Evolutionary conservation across 1,284 basidiomycete species (phyloP).

Genomic region (Papiliotrema laurentii): DNA sequence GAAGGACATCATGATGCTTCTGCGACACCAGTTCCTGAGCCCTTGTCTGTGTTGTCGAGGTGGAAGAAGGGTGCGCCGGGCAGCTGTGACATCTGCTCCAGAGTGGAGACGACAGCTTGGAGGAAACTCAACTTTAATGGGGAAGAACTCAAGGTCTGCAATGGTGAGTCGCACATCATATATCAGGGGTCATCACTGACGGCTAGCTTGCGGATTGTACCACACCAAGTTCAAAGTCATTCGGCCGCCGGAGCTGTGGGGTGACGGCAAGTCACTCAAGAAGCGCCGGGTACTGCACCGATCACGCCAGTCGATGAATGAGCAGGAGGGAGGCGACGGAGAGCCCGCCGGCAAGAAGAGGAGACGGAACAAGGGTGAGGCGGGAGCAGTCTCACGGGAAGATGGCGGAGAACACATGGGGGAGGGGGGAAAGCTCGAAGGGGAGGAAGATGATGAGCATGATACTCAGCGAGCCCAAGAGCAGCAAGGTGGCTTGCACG

Average conservation of each 20-base stretch:
- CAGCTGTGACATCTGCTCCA: conserved; percentile 42
- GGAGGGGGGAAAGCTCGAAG: background rate
- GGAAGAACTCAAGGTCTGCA: conserved; percentile 39
- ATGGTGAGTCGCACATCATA: conserved; percentile 28
- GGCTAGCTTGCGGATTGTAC: conserved; percentile 41
- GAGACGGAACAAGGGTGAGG: background rate
- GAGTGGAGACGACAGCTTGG: conserved; percentile 45
- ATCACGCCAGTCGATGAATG: too few species aligned
- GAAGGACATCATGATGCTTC: too few species aligned
- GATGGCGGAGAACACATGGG: background rate
- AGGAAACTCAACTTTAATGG: conserved; percentile 32
- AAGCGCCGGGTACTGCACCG: conserved; percentile 19
- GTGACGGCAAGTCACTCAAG: conserved; percentile 39
- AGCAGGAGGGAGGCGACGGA: background rate
- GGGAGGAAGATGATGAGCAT: background rate
- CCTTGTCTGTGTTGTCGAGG: conserved; percentile 24
- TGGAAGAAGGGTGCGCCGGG: conserved; percentile 37
- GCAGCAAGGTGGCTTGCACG: background rate
- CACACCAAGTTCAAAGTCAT: conserved; percentile 41
- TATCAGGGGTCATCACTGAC: background rate
- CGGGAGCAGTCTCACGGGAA: background rate
- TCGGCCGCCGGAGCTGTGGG: conserved; percentile 43
- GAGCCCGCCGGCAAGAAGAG: background rate
- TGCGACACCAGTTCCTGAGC: too few species aligned
- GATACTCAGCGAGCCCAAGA: background rate